Percentiles rank a stretch among this genome's conserved stretches.
phyloP scores from a whole-genome alignment of 768 basidiomycete species.

The Tylopilus sp. region DNA sequence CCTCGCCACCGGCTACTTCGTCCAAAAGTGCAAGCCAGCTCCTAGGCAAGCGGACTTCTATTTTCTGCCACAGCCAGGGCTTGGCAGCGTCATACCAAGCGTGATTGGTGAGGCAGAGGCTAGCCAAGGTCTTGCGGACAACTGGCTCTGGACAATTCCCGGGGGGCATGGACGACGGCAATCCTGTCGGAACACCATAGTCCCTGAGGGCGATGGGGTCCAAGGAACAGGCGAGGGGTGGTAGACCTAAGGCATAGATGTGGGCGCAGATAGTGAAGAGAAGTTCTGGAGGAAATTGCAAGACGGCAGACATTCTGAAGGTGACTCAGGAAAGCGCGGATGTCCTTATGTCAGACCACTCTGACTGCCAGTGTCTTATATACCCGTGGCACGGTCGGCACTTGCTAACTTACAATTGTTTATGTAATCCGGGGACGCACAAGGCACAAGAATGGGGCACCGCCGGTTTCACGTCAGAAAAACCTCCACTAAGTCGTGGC shows the following conservation, averaged over 20 bases:
- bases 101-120: constrained; percentile 72
- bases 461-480: neutral
- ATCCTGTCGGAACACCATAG: constrained; percentile 48
- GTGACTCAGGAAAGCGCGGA: neutral
- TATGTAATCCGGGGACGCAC: constrained; percentile 23
- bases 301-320: constrained; percentile 23
- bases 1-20: constrained; percentile 71
- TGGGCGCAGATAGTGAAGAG: constrained; percentile 70
- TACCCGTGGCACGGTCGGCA: constrained; percentile 7
- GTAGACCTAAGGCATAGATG: constrained; percentile 61
- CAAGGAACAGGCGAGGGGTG: constrained; percentile 53
- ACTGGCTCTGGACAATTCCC: constrained; percentile 66
- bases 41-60: constrained; percentile 82
- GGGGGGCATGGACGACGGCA: constrained; percentile 74
- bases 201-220: constrained; percentile 59
- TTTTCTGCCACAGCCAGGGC: constrained; percentile 81
- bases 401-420: neutral
- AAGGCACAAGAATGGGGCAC: constrained; percentile 12
- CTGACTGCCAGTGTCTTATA: neutral
- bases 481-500: constrained; percentile 1
- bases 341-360: neutral
- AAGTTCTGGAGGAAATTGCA: constrained; percentile 67
- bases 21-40: constrained; percentile 82
- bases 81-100: constrained; percentile 81
- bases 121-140: constrained; percentile 61